Evolutionary conservation across 139 green algal genomes (phyloP).

Genomic region (Pleodorina starrii): DNA sequence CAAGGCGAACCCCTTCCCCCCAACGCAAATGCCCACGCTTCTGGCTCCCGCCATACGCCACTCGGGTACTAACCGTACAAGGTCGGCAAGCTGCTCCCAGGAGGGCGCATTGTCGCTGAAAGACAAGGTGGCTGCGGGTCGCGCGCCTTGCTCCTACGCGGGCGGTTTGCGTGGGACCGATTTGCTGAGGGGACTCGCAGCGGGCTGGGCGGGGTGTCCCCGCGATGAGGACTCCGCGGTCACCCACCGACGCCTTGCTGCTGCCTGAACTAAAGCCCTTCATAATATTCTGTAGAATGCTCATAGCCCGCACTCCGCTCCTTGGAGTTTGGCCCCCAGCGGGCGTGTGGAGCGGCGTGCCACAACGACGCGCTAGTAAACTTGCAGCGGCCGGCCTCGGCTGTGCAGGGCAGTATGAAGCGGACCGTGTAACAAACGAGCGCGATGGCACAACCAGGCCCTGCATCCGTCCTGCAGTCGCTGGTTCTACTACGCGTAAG

Average conservation of each 20-base stretch:
- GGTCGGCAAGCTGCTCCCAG: conserved; percentile 74
- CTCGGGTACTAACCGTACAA: conserved; percentile 62
- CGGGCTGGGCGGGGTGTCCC: too few species aligned
- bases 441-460: neutral
- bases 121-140: neutral
- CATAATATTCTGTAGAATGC: conserved; percentile 12
- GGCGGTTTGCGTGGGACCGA: too few species aligned
- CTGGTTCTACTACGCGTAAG: too few species aligned
- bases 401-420: neutral
- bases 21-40: too few species aligned
- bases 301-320: conserved; percentile 13
- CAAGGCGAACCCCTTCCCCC: too few species aligned
- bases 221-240: too few species aligned
- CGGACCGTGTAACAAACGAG: neutral
- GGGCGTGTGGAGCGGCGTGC: neutral
- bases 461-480: conserved; percentile 2
- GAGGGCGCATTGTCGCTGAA: conserved; percentile 78
- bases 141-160: neutral
- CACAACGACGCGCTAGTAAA: neutral
- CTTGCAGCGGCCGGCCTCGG: neutral
- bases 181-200: too few species aligned
- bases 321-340: neutral
- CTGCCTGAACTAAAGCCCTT: neutral
- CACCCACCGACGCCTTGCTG: conserved; percentile 2
- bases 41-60: too few species aligned